Base-by-base conservation (phyloP, 2,329 filamentous ascomycete genomes). In the Penicillium sp. region DNA sequence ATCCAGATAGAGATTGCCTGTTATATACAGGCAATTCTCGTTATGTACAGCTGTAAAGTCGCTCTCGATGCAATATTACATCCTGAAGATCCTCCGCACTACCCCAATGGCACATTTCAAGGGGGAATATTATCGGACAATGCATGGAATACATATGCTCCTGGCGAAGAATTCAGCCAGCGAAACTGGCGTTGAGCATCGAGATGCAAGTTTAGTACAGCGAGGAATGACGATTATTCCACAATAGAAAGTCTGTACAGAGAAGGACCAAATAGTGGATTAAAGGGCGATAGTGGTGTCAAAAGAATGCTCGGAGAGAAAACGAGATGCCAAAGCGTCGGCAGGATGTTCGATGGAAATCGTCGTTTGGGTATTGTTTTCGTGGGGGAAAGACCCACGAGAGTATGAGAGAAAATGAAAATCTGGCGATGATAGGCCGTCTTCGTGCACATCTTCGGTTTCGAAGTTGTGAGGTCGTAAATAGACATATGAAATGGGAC, bases 41-140 rank as follows among this genome's bases (percentile, higher is more conserved):
- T 31, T 71, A 72, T 72, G 69, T 72, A 72, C 69, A 71, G 66
- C 60, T 66, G 69, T 65, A 65, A 55, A 53, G 61, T 53, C 62
- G 55, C 46, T 58, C 46, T 51, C 41, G 40, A 61, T 61, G 63
- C 56, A 37, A 53, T 49, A 55, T 63, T 54, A 41, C 22, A 50
- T 56, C 42, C 41, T 44, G 49, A 40, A 42, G 3, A 46, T 51
- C 52, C 30, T 47, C 55, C 42, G 35, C 54, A 53, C n/a, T 30
- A 36, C 30, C 44, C 37, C 56, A 41, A 40, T 36, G 50, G 42
- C 22, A 50, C 31, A 22, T 22, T 50, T 47, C 50, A 46, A 38
- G 28, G 30, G 45, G 41, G 43, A 37, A 48, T 44, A 50, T 47
- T 52, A 50, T 22, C 26, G 51, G 42, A 50, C 44, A 11, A 58